Evolutionary conservation across 2,329 filamentous ascomycete species (phyloP).

Genomic region (Cercospora zeae-maydis): DNA sequence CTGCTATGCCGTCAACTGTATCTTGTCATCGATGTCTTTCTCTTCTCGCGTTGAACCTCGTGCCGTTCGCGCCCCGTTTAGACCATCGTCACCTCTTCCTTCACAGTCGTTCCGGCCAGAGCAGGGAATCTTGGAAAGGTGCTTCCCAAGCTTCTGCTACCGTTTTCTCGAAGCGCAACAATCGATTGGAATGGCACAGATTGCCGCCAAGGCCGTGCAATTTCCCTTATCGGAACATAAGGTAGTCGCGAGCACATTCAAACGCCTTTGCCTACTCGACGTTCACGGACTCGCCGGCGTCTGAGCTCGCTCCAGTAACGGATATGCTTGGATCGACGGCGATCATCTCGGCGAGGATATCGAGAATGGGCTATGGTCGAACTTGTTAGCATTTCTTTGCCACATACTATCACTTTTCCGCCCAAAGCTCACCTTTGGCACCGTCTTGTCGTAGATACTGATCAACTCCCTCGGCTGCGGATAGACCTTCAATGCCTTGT

Average conservation of each 20-base stretch:
- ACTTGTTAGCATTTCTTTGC: conserved; percentile 18
- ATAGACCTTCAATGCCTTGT: conserved; percentile 98
- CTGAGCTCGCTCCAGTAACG: conserved; percentile 30
- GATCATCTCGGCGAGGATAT: conserved; percentile 97
- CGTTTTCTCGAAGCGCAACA: background rate
- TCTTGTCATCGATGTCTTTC: background rate
- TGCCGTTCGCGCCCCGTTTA: no score
- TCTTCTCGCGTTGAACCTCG: background rate
- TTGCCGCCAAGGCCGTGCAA: background rate
- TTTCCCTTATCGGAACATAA: background rate
- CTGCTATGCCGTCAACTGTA: background rate
- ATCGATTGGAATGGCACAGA: background rate
- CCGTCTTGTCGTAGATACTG: conserved; percentile 96
- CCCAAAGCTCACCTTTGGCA: conserved; percentile 70
- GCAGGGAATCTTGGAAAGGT: background rate
- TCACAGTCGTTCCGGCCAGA: background rate
- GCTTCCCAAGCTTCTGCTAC: background rate
- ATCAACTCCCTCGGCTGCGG: conserved; percentile 90
- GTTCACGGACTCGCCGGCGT: conserved; percentile 29
- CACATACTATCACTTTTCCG: background rate
- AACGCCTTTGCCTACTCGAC: conserved; percentile 29
- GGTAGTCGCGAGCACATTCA: background rate
- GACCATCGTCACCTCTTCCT: background rate
- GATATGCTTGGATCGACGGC: conserved; percentile 70
- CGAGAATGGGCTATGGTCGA: conserved; percentile 69